Percentiles rank a stretch among this genome's conserved stretches.
These are phyloP conservation scores for Aegle marmelos DNA, from an alignment of 345 rosid species.

Conservation along the genomic window DNA sequence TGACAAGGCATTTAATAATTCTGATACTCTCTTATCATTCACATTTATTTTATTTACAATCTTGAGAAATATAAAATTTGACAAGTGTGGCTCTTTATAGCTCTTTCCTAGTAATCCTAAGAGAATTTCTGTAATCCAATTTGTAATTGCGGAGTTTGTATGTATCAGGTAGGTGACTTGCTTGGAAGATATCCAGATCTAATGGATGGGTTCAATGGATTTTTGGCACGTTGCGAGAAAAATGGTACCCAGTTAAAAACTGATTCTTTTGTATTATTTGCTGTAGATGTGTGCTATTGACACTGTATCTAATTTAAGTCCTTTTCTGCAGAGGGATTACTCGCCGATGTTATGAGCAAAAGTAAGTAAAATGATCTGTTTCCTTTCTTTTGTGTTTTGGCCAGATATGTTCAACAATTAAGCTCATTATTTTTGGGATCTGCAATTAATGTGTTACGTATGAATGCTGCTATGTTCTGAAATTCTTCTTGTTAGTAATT, in stretches of 20 bases:
- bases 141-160: constrained; percentile 17
- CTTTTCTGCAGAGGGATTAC: constrained; percentile 71
- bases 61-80: background rate
- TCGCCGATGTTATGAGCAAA: constrained; percentile 76
- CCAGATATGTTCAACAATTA: constrained; percentile 5
- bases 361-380: constrained; percentile 52
- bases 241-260: constrained; percentile 46
- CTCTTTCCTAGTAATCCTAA: no score
- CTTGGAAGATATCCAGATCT: constrained; percentile 83
- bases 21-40: constrained; percentile 4
- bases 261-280: constrained; percentile 12
- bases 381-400: constrained; percentile 8
- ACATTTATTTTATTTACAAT: background rate
- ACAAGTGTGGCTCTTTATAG: no score
- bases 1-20: background rate
- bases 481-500: background rate
- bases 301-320: constrained; percentile 19
- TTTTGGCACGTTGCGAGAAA: constrained; percentile 84
- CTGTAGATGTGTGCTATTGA: constrained; percentile 14
- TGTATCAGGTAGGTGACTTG: constrained; percentile 64
- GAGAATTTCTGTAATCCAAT: background rate
- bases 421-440: background rate
- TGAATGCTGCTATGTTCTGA: background rate
- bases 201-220: constrained; percentile 78
- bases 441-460: background rate